These are phyloP conservation scores for Pyrenochaeta sp. DNA, from an alignment of 2,329 filamentous ascomycete genomes.

Conservation along the genomic window DNA sequence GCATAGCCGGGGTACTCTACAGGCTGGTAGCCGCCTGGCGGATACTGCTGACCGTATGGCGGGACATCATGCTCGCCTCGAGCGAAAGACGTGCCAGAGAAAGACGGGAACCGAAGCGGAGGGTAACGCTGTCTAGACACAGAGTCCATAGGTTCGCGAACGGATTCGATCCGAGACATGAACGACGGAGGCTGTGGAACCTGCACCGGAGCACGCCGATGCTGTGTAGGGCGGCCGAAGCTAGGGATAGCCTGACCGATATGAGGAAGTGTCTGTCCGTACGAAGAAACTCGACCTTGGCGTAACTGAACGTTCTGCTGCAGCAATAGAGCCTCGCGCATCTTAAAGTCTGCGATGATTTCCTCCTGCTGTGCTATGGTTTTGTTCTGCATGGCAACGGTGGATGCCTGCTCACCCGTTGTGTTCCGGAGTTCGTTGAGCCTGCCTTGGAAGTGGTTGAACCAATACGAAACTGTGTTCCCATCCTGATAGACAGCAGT, in stretches of 20 bases:
- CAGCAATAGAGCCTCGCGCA: neutral
- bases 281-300: neutral
- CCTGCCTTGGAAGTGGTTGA: neutral
- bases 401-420: neutral
- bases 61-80: neutral
- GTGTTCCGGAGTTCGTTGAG: neutral
- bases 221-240: neutral
- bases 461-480: neutral
- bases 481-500: conserved; percentile 7
- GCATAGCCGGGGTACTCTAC: neutral
- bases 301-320: neutral
- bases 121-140: neutral
- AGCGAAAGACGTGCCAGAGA: neutral
- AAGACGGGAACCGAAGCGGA: neutral
- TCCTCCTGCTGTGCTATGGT: neutral
- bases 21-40: neutral
- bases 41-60: neutral
- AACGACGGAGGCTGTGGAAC: neutral
- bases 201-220: neutral
- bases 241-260: neutral
- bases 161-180: neutral
- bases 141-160: neutral
- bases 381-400: neutral
- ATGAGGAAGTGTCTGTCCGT: neutral
- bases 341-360: neutral